Percentiles rank a stretch among this genome's conserved stretches.
Evolutionary conservation across 2,329 filamentous ascomycete genomes (phyloP).

Genomic region (Tolypocladium tundrense): DNA sequence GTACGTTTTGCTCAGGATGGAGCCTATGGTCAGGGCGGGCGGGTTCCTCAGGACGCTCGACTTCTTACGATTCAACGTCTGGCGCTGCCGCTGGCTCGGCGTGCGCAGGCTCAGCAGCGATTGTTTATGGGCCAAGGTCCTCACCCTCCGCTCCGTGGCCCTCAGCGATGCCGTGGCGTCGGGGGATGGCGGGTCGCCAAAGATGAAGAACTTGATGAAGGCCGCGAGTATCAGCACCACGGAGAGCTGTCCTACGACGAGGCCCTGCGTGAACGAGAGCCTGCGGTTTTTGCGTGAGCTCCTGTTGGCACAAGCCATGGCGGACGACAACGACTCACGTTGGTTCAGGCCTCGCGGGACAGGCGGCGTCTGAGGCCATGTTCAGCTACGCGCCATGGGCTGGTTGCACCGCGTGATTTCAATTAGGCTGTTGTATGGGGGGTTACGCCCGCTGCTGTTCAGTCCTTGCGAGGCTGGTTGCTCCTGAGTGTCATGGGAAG

Average conservation of each 20-base stretch:
- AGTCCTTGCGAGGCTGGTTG: neutral
- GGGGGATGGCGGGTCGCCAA: slow-evolving; percentile 80
- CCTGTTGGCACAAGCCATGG: neutral
- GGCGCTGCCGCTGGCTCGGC: slow-evolving; percentile 27
- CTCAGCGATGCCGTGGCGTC: slow-evolving; percentile 69
- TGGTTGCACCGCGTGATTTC: neutral
- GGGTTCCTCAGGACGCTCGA: slow-evolving; percentile 65
- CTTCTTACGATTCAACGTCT: slow-evolving; percentile 50
- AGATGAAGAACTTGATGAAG: slow-evolving; percentile 99
- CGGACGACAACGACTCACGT: slow-evolving; percentile 25
- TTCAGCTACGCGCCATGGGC: neutral
- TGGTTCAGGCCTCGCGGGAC: slow-evolving; percentile 31
- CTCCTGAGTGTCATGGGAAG: neutral
- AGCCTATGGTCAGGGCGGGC: slow-evolving; percentile 75
- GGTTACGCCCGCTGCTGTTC: neutral
- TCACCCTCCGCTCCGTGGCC: slow-evolving; percentile 62
- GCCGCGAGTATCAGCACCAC: slow-evolving; percentile 83
- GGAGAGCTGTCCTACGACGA: slow-evolving; percentile 86
- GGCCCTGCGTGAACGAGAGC: slow-evolving; percentile 84
- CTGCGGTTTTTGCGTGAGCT: slow-evolving; percentile 29
- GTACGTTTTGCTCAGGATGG: slow-evolving; percentile 92
- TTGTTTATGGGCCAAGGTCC: slow-evolving; percentile 66
- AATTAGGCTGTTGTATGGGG: neutral
- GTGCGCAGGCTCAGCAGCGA: slow-evolving; percentile 56
- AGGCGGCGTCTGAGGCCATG: slow-evolving; percentile 30